Evolutionary conservation across 805 yeast genomes (phyloP).

Genomic region (Yamadazyma paraphyllophila): DNA sequence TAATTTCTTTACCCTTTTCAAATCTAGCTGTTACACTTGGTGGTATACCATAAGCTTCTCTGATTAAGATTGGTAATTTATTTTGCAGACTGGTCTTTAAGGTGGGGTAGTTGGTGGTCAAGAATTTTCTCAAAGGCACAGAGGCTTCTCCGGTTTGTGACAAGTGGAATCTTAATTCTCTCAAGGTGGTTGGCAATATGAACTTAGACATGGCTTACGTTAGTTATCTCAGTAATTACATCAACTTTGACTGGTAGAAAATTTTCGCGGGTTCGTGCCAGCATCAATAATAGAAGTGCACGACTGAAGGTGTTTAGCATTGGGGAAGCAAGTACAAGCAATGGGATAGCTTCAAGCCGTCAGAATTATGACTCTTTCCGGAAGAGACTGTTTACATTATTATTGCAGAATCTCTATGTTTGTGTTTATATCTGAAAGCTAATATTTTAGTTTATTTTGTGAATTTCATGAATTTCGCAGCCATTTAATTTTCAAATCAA

Average conservation of each 20-base stretch:
- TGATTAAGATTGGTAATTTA: conserved; percentile 66
- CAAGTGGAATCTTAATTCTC: conserved; percentile 78
- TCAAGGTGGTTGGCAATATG: conserved; percentile 54
- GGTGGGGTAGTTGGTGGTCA: conserved; percentile 62
- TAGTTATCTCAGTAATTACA: conserved; percentile 5
- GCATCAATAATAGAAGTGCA: not conserved
- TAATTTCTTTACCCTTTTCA: conserved; percentile 52
- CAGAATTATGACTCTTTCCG: too few species aligned
- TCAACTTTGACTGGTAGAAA: conserved; percentile 13
- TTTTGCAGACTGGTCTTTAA: conserved; percentile 58
- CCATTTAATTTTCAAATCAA: too few species aligned
- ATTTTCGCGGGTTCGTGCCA: conserved; percentile 1
- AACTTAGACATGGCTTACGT: conserved; percentile 35
- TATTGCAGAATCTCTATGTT: too few species aligned
- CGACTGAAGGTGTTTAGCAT: not conserved
- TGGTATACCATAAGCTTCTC: conserved; percentile 72
- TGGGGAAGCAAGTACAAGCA: too few species aligned
- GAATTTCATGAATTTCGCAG: too few species aligned
- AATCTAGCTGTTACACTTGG: conserved; percentile 77
- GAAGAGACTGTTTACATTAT: too few species aligned
- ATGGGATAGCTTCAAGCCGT: too few species aligned
- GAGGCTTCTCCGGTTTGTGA: conserved; percentile 79
- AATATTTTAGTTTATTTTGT: too few species aligned
- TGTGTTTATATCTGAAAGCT: too few species aligned
- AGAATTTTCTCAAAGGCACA: conserved; percentile 60